These are phyloP conservation scores for Lenzites betulinus DNA, from an alignment of 768 basidiomycete species.

Conservation along the genomic window DNA sequence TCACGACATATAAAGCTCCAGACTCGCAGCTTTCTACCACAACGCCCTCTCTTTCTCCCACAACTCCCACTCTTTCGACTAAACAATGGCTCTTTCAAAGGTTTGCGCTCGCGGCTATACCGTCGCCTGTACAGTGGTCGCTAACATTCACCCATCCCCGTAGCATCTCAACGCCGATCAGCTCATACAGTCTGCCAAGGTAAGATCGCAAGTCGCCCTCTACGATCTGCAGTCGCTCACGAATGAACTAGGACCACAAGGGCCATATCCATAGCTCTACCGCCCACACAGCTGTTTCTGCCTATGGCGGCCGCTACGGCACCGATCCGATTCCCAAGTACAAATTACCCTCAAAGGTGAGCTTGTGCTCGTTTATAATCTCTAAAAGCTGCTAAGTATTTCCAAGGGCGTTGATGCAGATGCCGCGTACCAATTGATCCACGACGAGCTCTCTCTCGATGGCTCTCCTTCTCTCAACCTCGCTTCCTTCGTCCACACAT, in stretches of 20 bases:
- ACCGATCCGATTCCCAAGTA: conserved; percentile 74
- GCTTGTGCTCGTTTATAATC: background rate
- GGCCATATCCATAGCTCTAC: conserved; percentile 37
- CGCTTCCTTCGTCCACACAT: conserved; percentile 69
- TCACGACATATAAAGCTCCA: background rate
- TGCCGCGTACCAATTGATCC: conserved; percentile 53
- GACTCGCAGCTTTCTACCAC: background rate
- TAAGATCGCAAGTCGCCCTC: conserved; percentile 25
- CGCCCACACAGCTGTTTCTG: conserved; percentile 38
- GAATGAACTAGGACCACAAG: conserved; percentile 30
- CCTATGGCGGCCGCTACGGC: conserved; percentile 66
- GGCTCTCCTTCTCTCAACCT: conserved; percentile 61
- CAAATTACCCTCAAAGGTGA: conserved; percentile 56
- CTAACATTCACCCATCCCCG: conserved; percentile 3
- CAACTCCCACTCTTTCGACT: background rate
- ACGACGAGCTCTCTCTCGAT: conserved; percentile 64
- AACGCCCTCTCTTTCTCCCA: background rate
- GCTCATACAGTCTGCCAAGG: conserved; percentile 60
- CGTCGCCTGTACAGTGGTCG: background rate
- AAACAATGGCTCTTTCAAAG: conserved; percentile 63
- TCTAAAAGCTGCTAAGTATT: background rate
- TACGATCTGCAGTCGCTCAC: conserved; percentile 1
- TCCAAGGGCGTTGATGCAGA: conserved; percentile 56
- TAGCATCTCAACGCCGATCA: conserved; percentile 71
- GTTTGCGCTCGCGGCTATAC: conserved; percentile 29